These are phyloP conservation scores for Saraca asoca DNA, from an alignment of 331 rosid genomes.

Conservation along the genomic window DNA sequence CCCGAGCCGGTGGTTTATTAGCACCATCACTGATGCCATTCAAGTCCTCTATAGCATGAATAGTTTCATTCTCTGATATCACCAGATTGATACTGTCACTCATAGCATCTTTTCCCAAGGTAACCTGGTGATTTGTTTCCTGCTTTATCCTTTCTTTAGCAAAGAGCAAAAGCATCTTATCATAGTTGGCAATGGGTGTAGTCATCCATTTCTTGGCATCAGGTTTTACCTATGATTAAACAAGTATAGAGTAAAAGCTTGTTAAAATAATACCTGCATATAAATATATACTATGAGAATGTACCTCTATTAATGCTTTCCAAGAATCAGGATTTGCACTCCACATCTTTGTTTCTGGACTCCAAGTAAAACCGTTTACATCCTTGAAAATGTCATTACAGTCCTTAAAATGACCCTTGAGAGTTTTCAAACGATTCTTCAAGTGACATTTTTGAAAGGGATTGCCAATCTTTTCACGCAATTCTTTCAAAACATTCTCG, in stretches of 20 bases:
- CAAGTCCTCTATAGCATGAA: conserved; percentile 28
- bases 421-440: conserved; percentile 39
- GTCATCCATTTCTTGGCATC: conserved; percentile 38
- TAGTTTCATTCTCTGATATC: conserved; percentile 19
- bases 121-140: not conserved
- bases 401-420: conserved; percentile 33
- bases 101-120: conserved; percentile 1
- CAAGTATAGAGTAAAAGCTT: not conserved
- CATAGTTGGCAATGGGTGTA: conserved; percentile 36
- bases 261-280: not conserved
- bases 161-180: conserved; percentile 32
- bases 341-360: conserved; percentile 36
- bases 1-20: conserved; percentile 16
- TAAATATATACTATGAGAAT: too few species aligned
- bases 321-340: conserved; percentile 34
- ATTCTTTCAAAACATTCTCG: conserved; percentile 21
- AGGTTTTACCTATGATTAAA: conserved; percentile 24
- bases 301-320: conserved; percentile 34
- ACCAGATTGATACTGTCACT: conserved; percentile 15
- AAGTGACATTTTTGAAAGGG: conserved; percentile 35
- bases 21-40: conserved; percentile 28
- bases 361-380: conserved; percentile 22
- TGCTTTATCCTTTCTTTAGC: conserved; percentile 22
- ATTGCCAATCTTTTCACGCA: conserved; percentile 35
- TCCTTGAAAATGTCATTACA: conserved; percentile 33